Evolutionary conservation across 306 rosid species (phyloP).

Genomic region (Castanea crenata): DNA sequence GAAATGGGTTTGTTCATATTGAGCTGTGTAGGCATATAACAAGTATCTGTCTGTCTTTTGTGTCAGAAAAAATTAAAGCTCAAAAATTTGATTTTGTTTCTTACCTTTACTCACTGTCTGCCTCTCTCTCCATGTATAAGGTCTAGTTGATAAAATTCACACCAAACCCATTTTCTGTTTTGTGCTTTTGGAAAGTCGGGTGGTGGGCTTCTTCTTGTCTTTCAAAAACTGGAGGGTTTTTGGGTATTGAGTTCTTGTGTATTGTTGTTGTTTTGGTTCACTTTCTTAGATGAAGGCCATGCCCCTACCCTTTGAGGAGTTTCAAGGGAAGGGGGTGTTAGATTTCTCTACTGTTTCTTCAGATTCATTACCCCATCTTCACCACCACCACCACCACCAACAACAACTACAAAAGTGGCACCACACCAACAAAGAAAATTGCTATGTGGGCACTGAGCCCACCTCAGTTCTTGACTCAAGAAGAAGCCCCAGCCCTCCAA

Average conservation of each 20-base stretch:
- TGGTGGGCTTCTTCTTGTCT: conserved; percentile 34
- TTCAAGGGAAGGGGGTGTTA: conserved; percentile 80
- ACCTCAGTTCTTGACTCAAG: conserved; percentile 66
- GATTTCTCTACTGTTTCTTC: conserved; percentile 50
- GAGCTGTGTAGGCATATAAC: conserved; percentile 12
- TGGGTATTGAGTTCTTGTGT: conserved; percentile 23
- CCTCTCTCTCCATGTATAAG: too few relatives aligned
- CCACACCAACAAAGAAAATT: conserved; percentile 38
- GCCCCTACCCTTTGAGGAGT: conserved; percentile 89
- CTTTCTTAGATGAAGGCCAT: conserved; percentile 89
- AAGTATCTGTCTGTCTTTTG: conserved; percentile 7
- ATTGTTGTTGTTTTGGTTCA: conserved; percentile 30
- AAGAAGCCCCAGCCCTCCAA: conserved; percentile 78
- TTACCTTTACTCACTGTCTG: conserved; percentile 8
- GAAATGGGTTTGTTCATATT: background rate
- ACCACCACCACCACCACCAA: background rate
- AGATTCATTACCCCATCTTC: conserved; percentile 48
- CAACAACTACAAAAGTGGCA: conserved; percentile 47
- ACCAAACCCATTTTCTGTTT: conserved; percentile 8
- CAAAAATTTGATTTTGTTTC: conserved; percentile 16
- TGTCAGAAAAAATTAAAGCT: conserved; percentile 15
- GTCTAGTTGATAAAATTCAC: conserved; percentile 4
- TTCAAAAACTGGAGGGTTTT: conserved; percentile 54
- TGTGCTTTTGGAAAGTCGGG: background rate
- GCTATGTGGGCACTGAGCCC: conserved; percentile 98